Conservation (phyloP, 495 filamentous ascomycete genomes). For the Penicillium turbatum region DNA sequence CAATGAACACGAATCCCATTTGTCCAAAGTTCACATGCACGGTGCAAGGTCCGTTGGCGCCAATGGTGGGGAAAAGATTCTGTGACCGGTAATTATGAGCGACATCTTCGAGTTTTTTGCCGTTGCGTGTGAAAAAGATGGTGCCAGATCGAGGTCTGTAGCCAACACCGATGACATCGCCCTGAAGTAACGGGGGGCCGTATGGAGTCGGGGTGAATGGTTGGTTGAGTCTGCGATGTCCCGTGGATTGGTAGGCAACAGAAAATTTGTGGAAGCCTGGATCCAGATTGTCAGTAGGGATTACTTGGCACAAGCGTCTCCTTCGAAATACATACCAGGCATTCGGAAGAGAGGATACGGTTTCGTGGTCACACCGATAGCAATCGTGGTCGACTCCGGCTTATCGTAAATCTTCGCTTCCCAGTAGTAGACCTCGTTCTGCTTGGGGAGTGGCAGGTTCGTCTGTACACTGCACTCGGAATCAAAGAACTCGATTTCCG, state of each 20-base stretch:
- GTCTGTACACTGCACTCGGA: constrained; percentile 96
- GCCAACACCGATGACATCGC: constrained; percentile 93
- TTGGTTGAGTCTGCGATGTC: constrained; percentile 84
- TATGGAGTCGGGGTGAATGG: constrained; percentile 77
- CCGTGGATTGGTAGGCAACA: constrained; percentile 82
- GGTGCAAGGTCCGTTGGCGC: constrained; percentile 86
- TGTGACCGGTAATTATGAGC: constrained; percentile 89
- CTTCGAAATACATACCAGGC: constrained; percentile 61
- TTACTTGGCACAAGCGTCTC: not conserved
- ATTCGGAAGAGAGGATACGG: constrained; percentile 93
- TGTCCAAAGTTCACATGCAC: constrained; percentile 98
- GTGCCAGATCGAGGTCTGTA: constrained; percentile 93
- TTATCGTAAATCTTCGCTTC: constrained; percentile 98
- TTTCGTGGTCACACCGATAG: constrained; percentile 90
- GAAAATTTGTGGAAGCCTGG: constrained; percentile 87
- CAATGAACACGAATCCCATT: constrained; percentile 96
- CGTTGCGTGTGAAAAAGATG: constrained; percentile 96
- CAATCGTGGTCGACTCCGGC: constrained; percentile 77
- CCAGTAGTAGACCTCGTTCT: constrained; percentile 99
- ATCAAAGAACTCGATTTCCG: constrained; percentile 98
- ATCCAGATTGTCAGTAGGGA: constrained; percentile 17
- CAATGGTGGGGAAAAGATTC: constrained; percentile 94
- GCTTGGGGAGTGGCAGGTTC: constrained; percentile 93
- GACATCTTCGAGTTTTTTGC: constrained; percentile 93
- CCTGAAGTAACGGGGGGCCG: constrained; percentile 78